Evolutionary conservation across 345 rosid genomes (phyloP).

Genomic region (Citrus sinensis): DVS_A1.0 CM039166.1:16111001-16111500

Average conservation of each 20-base stretch:
- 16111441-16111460: not conserved
- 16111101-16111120: no score
- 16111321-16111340: not conserved
- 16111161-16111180: no score
- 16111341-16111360: not conserved
- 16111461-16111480: constrained; percentile 12
- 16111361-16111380: not conserved
- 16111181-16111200: no score
- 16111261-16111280: not conserved
- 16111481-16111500: not conserved
- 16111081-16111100: no score
- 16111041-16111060: no score
- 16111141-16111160: no score
- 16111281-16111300: not conserved
- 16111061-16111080: no score
- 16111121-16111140: no score
- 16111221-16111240: not conserved
- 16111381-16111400: not conserved
- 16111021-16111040: no score
- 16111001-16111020: no score
- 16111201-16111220: not conserved
- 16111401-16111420: not conserved
- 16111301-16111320: not conserved
- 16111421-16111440: not conserved
- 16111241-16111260: not conserved